These are phyloP conservation scores for Phlebiopsis flavidoalba DNA, from an alignment of 768 basidiomycete genomes.

Conservation along the genomic window DNA sequence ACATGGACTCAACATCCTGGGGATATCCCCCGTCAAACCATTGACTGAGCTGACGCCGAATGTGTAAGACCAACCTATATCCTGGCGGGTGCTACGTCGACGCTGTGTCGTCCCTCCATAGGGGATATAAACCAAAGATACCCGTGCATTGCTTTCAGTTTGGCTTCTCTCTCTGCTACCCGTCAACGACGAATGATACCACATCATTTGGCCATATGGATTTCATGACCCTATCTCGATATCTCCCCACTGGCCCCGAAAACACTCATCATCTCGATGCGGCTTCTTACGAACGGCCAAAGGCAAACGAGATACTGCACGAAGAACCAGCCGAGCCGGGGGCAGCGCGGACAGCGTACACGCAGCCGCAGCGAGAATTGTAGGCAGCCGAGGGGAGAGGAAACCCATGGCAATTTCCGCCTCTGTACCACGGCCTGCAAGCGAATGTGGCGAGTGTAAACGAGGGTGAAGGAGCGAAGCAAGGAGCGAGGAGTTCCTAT, in stretches of 20 bases:
- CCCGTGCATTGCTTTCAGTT: conserved; percentile 94
- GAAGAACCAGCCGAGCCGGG: conserved; percentile 74
- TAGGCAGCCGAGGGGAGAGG: conserved; percentile 85
- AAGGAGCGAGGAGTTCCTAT: conserved; percentile 76
- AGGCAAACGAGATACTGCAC: conserved; percentile 89
- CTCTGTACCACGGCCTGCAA: conserved; percentile 86
- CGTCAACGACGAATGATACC: conserved; percentile 63
- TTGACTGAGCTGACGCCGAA: background rate
- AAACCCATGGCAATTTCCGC: conserved; percentile 89
- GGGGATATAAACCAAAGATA: conserved; percentile 85
- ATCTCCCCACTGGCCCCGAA: conserved; percentile 44
- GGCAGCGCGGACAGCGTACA: conserved; percentile 41
- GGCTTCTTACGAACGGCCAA: conserved; percentile 86
- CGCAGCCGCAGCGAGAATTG: conserved; percentile 76
- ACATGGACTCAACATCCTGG: conserved; percentile 89
- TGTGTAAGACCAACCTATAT: conserved; percentile 61
- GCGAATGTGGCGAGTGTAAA: conserved; percentile 78
- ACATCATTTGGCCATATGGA: conserved; percentile 99
- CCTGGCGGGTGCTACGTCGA: too few species aligned
- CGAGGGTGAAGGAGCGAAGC: conserved; percentile 62
- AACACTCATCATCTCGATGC: conserved; percentile 57
- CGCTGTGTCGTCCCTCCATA: conserved; percentile 65
- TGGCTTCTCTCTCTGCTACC: conserved; percentile 41
- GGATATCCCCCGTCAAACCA: background rate
- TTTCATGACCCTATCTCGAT: conserved; percentile 57